Base-by-base conservation (phyloP, 2,329 filamentous ascomycete species). In the Aspergillus brunneoviolaceus region DNA sequence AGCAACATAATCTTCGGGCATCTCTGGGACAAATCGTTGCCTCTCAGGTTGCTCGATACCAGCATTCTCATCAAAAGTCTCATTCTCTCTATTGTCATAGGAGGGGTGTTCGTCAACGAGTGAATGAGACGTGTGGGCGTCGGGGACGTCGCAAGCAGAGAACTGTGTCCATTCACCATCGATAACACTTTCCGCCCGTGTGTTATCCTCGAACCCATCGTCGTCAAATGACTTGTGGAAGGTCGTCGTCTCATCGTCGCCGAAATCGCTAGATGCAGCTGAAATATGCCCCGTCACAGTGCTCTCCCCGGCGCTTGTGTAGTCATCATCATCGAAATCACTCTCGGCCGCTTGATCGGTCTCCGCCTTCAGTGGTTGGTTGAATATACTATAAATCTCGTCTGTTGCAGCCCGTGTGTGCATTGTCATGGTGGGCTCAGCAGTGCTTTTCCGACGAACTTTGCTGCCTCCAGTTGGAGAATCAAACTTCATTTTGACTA, bases 351-450 rank as follows among this genome's bases (percentile, higher is more conserved):
- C 84, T 55, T 77, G 73, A 33, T 78, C 77, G 2, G 79, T 69
- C 58, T 79, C 74, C 2, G 79, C 79, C 63, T 84, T 83, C 39
- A 94, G 75, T 1, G 95, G 94, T 60, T 95, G 90, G 70, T 95
- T 98, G 78, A 98, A 99, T 51, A 99, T 91, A 60, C 92, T 92
- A 70, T 98, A 98, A 55, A 99, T 97, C 68, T 99, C 95, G 68
- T 98, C 93, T 63, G 94, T 97, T 4, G 95, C 95, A 65, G 95
- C 94, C 68, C 87, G 91, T 12, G 95, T 99, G 72, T 98, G 92
- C 65, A 99, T 86, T 0, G 95, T 99, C 93, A 99, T 97, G 1
- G 95, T 99, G n/a, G 93, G 91, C 75, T 98, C 94, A 39, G 82
- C 78, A 11, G 82, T 83, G 55, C 87, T 88, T 74, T 90, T 95